Base-by-base conservation (phyloP, 2,329 filamentous ascomycete genomes). In the Tolypocladium nubicola region DNA sequence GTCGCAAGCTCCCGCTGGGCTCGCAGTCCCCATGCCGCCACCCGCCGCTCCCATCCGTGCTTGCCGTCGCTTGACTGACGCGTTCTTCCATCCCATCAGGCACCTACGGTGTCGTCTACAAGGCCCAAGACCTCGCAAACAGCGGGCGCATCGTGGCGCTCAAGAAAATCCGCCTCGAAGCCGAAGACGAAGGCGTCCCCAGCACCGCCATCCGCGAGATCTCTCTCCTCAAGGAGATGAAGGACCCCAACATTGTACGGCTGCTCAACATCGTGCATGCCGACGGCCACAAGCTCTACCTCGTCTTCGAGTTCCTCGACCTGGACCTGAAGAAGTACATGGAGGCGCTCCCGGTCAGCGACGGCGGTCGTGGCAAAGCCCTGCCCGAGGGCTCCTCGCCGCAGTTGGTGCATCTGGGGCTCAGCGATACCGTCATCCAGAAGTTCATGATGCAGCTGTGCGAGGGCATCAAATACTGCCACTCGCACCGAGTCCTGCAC, bases 241-340 rank as follows among this genome's bases (percentile, higher is more conserved):
- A 87, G 70, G 88, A 96, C 71, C 87, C 88, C 61, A 95, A 93
- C 74, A 94, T 96, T 67, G 89, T 96, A 59, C 84, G 85, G 62
- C 83, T 96, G 49, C 75, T 92, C 68, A 96, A 96, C 77, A 96
- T 96, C 63, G 90, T 96, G 55, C 91, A 96, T 72, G 90, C 91
- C 68, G 92, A 96, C 70, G 90, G 91, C 57, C 90, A 96, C 76
- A 96, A 96, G 76, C 84, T 96, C 54, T 96, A 96, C 73, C 87
- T 96, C 53, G 91, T 96, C 64, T 89, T 92, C 62, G 91, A 96
- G 71, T 96, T 89, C 73, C 86, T 96, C 64, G 91, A 96, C 68
- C 80, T 93, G 58, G 91, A 96, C 67, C 78, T 96, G 65, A 96
- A 96, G 78, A 96, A 95, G 73, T 96, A 95, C 74, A 96, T 96